Evolutionary conservation across 2,329 filamentous ascomycete species (phyloP).

Genomic region (Cercospora citrullina): DNA sequence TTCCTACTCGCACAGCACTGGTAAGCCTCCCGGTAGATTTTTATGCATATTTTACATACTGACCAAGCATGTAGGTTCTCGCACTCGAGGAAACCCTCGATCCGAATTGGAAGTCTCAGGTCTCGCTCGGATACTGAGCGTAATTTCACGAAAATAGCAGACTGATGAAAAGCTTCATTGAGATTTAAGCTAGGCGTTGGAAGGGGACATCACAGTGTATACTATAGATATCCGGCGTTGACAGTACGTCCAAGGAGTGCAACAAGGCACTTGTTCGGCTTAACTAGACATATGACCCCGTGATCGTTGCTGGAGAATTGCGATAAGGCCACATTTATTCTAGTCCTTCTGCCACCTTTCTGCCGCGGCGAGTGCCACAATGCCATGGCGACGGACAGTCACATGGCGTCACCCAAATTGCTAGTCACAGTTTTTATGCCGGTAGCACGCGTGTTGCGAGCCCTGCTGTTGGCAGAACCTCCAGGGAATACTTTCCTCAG

Average conservation of each 20-base stretch:
- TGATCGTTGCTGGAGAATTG: background rate
- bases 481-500: background rate
- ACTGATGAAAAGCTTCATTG: background rate
- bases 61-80: slow-evolving; percentile 25
- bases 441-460: background rate
- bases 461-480: background rate
- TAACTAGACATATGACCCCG: background rate
- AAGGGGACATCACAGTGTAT: slow-evolving; percentile 10
- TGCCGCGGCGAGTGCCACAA: background rate
- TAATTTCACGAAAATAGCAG: background rate
- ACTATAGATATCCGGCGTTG: slow-evolving; percentile 11
- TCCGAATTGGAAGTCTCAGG: slow-evolving; percentile 34
- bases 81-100: slow-evolving; percentile 38
- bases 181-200: slow-evolving; percentile 14
- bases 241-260: slow-evolving; percentile 4
- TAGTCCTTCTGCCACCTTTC: background rate
- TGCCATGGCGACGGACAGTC: background rate
- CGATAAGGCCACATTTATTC: background rate
- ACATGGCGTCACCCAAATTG: background rate
- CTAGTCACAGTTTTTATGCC: background rate
- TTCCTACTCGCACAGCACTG: slow-evolving; percentile 79
- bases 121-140: slow-evolving; percentile 33
- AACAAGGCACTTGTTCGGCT: background rate
- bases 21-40: slow-evolving; percentile 47
- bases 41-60: too few relatives aligned